phyloP scores from a whole-genome alignment of 768 basidiomycete genomes.

The Kwoniella newhampshirensis region DNA sequence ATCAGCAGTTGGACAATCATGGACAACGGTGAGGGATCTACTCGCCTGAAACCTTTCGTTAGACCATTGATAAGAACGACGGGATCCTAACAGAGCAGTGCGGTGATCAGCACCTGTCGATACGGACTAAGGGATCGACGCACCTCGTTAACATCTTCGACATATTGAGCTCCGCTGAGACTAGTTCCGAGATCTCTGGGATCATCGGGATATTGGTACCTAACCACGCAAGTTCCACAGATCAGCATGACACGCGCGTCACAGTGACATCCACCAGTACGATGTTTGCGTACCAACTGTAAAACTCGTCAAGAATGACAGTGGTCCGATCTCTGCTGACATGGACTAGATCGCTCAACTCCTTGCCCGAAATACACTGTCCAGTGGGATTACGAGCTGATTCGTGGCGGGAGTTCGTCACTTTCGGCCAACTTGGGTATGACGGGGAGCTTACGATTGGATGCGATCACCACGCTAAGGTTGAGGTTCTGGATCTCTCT shows the following conservation, averaged over 20 bases:
- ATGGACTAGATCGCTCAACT: slow-evolving; percentile 74
- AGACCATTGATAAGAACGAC: slow-evolving; percentile 86
- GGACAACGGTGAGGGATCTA: background rate
- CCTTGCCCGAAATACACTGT: slow-evolving; percentile 75
- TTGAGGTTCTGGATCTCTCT: slow-evolving; percentile 81
- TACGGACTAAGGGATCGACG: slow-evolving; percentile 15
- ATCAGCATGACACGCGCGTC: no score
- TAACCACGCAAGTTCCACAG: background rate
- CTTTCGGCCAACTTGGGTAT: background rate
- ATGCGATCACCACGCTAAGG: slow-evolving; percentile 77
- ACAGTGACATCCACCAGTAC: background rate
- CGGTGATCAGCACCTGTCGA: background rate
- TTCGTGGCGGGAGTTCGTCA: background rate
- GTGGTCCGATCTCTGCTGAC: slow-evolving; percentile 77
- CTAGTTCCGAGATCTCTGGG: slow-evolving; percentile 72
- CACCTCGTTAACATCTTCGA: slow-evolving; percentile 80
- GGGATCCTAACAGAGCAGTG: slow-evolving; percentile 60
- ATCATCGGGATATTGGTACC: slow-evolving; percentile 80
- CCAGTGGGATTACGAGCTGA: slow-evolving; percentile 87
- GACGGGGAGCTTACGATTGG: slow-evolving; percentile 61
- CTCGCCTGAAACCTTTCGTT: slow-evolving; percentile 81
- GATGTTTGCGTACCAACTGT: slow-evolving; percentile 64
- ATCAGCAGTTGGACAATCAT: background rate
- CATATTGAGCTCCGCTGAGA: slow-evolving; percentile 75
- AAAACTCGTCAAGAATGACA: slow-evolving; percentile 66